Evolutionary conservation across 2,329 filamentous ascomycete species (phyloP).

Genomic region (Fusarium citri): DNA sequence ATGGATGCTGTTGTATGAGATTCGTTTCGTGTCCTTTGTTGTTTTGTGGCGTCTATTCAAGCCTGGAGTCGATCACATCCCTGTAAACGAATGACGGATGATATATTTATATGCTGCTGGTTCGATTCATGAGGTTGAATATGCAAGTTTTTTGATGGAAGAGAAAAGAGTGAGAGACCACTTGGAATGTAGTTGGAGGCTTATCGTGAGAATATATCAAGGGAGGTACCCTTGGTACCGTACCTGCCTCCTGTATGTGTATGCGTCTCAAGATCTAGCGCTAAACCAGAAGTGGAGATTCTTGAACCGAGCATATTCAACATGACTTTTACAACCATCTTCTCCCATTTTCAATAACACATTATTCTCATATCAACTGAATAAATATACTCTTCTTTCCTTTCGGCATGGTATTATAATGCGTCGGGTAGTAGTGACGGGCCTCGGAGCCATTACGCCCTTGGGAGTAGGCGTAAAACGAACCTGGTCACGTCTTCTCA

Average conservation of each 20-base stretch:
- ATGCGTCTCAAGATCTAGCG: constrained; percentile 15
- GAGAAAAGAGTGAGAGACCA: not conserved
- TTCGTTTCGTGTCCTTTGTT: constrained; percentile 26
- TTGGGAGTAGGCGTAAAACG: constrained; percentile 81
- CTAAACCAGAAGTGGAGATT: constrained; percentile 37
- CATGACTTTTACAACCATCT: constrained; percentile 11
- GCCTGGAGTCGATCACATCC: not conserved
- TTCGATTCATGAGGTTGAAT: not conserved
- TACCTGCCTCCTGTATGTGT: not conserved
- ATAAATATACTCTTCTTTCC: not conserved
- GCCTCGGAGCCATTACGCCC: constrained; percentile 84
- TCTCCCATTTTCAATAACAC: not conserved
- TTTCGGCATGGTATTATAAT: constrained; percentile 60
- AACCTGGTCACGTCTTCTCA: constrained; percentile 85
- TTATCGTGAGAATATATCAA: constrained; percentile 28
- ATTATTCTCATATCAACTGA: not conserved
- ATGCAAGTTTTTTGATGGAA: not conserved
- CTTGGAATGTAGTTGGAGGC: constrained; percentile 8
- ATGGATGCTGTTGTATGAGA: constrained; percentile 4
- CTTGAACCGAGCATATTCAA: not conserved
- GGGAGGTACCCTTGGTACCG: not conserved
- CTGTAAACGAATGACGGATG: not conserved
- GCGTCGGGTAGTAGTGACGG: constrained; percentile 85
- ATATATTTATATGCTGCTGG: not conserved
- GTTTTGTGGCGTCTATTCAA: constrained; percentile 40